Base-by-base conservation (phyloP, 306 rosid species). In the Dryas alaskensis region DNA sequence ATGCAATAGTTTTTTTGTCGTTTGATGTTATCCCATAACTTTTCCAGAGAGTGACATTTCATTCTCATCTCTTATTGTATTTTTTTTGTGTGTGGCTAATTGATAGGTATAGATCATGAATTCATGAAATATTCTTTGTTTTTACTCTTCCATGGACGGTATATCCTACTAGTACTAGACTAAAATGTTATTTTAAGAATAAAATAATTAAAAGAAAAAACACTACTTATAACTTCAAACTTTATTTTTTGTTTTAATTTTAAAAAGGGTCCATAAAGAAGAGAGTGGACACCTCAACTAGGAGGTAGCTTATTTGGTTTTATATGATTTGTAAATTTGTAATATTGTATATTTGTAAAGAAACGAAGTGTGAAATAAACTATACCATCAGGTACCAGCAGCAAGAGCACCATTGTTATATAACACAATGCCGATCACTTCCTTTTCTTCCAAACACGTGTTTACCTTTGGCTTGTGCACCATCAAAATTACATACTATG, bases 381-480 rank as follows among this genome's bases (percentile, higher is more conserved):
- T 3, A 42, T 12, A 42, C 8, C 22, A 52, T 31, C 37, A 31
- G 37, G 37, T 31, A 64, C 69, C 52, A 64, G 51, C 37, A 43
- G 16, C 43, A 9, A 44, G 37, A 43, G 69, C 68, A 43, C 51
- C 68, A n/a, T 16, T n/a, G 37, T 43, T 9, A 43, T 43, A 43
- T 53, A 43, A 64, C 69, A n/a, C 69, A 64, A 16, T 43, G 16
- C 19, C 69, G 9, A n/a, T 43, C 37, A 64, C 50, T 63, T 43
- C 39, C 48, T 42, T 63, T n/a, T 19, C 68, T 64, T n/a, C 7
- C 14, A 63, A 16, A n/a, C 48, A 63, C 68, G 31, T 63, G 4
- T 9, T 43, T 19, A 69, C 16, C 54, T 70, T 69, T 27, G 63
- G 40, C 4, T 69, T 39, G 10, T 39, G 46, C 45, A 69, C 73